A percentile compares a stretch with the other conserved stretches of the same genome.
Evolutionary conservation across 495 filamentous ascomycete genomes (phyloP).

Genomic region (Pyrenula massariospora): DNA sequence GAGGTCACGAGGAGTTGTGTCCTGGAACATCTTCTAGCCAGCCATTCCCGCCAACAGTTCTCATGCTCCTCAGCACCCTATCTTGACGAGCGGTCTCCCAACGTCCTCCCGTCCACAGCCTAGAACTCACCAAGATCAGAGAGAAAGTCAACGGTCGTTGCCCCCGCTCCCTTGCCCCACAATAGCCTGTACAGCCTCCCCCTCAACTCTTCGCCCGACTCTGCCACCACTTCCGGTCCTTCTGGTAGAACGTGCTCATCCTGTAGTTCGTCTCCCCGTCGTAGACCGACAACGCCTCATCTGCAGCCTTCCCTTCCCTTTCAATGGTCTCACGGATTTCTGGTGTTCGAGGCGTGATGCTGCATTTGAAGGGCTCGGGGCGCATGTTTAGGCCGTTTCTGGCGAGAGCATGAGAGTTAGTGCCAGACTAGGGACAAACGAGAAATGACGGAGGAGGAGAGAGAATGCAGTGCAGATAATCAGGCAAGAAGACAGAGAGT

Average conservation of each 20-base stretch:
- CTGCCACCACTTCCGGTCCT: slow-evolving; percentile 4
- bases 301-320: slow-evolving; percentile 40
- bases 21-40: too few species aligned
- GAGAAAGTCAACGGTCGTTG: too few species aligned
- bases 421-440: neutral
- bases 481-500: too few species aligned
- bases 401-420: neutral
- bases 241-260: slow-evolving; percentile 40
- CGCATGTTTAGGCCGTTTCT: slow-evolving; percentile 29
- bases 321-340: slow-evolving; percentile 39
- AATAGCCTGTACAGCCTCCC: too few species aligned
- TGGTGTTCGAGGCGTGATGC: slow-evolving; percentile 24
- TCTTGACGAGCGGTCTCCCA: too few species aligned
- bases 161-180: too few species aligned
- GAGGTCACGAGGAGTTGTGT: too few species aligned
- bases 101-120: too few species aligned
- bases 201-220: neutral
- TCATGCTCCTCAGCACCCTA: too few species aligned
- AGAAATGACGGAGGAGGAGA: neutral
- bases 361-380: slow-evolving; percentile 22
- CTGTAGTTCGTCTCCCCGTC: slow-evolving; percentile 47
- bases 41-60: too few species aligned
- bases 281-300: slow-evolving; percentile 38
- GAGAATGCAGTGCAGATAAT: too few species aligned
- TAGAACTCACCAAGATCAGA: too few species aligned